Evolutionary conservation across 2,329 filamentous ascomycete species (phyloP).

Genomic region (Stachybotrys chartarum): DNA sequence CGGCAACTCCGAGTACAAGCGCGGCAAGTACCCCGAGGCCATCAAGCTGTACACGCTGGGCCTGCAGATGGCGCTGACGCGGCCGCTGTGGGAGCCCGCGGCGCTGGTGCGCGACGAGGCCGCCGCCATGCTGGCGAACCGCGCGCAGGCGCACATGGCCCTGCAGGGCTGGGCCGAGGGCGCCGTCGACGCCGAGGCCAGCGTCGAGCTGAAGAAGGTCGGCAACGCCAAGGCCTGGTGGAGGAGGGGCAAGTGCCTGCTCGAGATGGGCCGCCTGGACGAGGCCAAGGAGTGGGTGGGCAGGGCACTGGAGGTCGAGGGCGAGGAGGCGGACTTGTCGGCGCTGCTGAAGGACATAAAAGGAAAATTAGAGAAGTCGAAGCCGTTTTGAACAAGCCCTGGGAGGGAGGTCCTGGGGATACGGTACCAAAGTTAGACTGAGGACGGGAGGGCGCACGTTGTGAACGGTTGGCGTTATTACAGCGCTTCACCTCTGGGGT

Average conservation of each 20-base stretch:
- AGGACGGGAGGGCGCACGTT: too few relatives aligned
- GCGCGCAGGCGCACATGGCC: constrained; percentile 85
- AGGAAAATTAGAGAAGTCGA: constrained; percentile 32
- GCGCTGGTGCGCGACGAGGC: constrained; percentile 81
- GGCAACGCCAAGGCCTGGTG: constrained; percentile 96
- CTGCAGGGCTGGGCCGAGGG: constrained; percentile 77
- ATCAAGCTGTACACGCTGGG: constrained; percentile 78
- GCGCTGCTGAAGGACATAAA: constrained; percentile 59
- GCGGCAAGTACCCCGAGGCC: constrained; percentile 67
- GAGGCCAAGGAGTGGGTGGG: constrained; percentile 78
- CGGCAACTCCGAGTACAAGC: constrained; percentile 78
- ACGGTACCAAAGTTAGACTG: too few relatives aligned
- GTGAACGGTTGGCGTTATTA: too few relatives aligned
- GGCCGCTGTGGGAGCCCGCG: constrained; percentile 77
- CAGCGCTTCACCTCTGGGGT: too few relatives aligned
- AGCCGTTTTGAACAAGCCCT: constrained; percentile 10
- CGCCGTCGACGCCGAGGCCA: constrained; percentile 78
- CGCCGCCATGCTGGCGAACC: constrained; percentile 71
- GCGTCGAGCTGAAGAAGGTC: constrained; percentile 77
- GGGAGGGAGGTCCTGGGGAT: neutral
- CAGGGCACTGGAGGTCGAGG: constrained; percentile 75
- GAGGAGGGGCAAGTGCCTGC: constrained; percentile 73
- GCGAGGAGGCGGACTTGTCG: constrained; percentile 57
- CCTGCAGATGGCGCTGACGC: constrained; percentile 76
- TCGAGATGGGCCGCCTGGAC: constrained; percentile 82